Evolutionary conservation across 2,329 filamentous ascomycete species (phyloP).

Genomic region (Colletotrichum spaethianum): DNA sequence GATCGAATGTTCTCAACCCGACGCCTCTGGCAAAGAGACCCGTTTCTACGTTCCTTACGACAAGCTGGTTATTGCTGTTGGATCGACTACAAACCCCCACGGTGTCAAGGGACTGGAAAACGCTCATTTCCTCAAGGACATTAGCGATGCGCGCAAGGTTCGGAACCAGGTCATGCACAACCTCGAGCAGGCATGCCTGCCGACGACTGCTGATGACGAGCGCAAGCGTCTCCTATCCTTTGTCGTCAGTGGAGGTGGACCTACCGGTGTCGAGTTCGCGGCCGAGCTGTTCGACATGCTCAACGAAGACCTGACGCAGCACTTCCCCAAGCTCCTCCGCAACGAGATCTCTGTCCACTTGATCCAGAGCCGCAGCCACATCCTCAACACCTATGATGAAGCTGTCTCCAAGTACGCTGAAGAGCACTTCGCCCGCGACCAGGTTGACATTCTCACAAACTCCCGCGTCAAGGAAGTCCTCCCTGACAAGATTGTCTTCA

Average conservation of each 20-base stretch:
- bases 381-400: conserved; percentile 98
- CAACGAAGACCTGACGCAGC: conserved; percentile 89
- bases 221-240: conserved; percentile 91
- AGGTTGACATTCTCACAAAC: conserved; percentile 93
- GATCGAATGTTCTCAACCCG: conserved; percentile 85
- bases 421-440: conserved; percentile 89
- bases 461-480: conserved; percentile 92
- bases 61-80: conserved; percentile 93
- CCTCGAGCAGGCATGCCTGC: conserved; percentile 91
- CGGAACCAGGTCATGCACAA: conserved; percentile 91
- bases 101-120: conserved; percentile 95
- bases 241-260: conserved; percentile 94
- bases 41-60: conserved; percentile 97
- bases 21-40: conserved; percentile 78
- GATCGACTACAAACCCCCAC: conserved; percentile 93
- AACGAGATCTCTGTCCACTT: conserved; percentile 98
- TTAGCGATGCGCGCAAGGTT: conserved; percentile 91
- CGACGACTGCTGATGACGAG: conserved; percentile 91
- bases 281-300: conserved; percentile 96
- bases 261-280: conserved; percentile 97
- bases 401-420: conserved; percentile 93
- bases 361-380: conserved; percentile 94
- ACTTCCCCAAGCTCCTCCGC: conserved; percentile 90
- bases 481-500: conserved; percentile 88
- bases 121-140: conserved; percentile 95